Base-by-base conservation (phyloP, 2,329 filamentous ascomycete genomes). In the Botrytis cinerea region DNA sequence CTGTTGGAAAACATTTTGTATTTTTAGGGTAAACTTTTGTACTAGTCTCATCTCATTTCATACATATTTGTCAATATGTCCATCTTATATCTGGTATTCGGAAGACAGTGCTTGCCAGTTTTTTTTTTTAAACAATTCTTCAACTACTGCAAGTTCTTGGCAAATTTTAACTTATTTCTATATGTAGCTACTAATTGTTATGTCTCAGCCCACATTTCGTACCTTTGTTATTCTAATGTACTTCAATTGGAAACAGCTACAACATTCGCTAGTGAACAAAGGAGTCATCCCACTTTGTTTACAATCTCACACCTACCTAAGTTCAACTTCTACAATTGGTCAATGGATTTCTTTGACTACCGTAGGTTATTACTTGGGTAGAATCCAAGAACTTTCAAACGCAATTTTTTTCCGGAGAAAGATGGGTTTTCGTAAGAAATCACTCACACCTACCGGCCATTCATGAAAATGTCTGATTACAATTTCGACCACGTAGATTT, bases 401-500 rank as follows among this genome's bases (percentile, higher is more conserved):
- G 7, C 9, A 69, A 57, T 4, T 22, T 35, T 35, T 18, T 25
- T 16, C 10, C 20, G 18, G n/a, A 18, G 25, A 57, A 57, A 43
- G 2, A 43, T 20, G 46, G 40, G 22, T 54, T 45, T 6, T 54
- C 45, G 14, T 18, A 22, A 60, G n/a, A 51, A 40, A 40, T 66
- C 7, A 18, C 51, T 61, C 45, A 32, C 20, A 28, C 22, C 12
- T 35, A 43, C 14, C 14, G 2, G 51, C 25, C 32, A 40, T 18
- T 64, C 69, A 66, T 48, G 43, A 46, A n/a, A 59, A 72, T 72
- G 70, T 43, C 70, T 0, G 61, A 67, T 35, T 72, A 72, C 14
- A 72, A 72, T 28, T 45, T 67, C 2, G 61, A 67, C 22, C 70
- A 72, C n/a, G n/a, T 35, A 18, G 45, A 35, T 10, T 25, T 72